Percentiles rank a stretch among this genome's conserved stretches.
Evolutionary conservation across 2,329 filamentous ascomycete genomes (phyloP).

Genomic region (Phialocephala sp.): DNA sequence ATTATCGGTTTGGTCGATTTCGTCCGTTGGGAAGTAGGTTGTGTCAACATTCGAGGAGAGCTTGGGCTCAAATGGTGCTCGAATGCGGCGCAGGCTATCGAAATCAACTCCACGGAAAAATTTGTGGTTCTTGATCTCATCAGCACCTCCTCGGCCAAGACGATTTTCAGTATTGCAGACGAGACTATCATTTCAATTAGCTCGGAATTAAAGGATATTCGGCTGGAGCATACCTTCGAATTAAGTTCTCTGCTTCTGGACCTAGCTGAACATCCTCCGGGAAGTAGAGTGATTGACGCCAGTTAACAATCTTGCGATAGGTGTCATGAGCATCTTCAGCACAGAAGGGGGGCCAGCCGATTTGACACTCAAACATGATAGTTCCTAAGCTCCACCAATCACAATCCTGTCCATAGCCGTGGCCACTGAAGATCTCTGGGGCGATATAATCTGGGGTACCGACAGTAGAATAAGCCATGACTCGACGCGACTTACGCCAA

Average conservation of each 20-base stretch:
- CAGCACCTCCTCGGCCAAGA: slow-evolving; percentile 82
- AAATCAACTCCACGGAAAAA: slow-evolving; percentile 99
- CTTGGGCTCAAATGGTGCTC: slow-evolving; percentile 94
- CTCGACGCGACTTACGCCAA: slow-evolving; percentile 92
- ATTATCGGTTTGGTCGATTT: slow-evolving; percentile 96
- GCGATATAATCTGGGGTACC: slow-evolving; percentile 99
- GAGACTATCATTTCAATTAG: slow-evolving; percentile 63
- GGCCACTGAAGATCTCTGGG: slow-evolving; percentile 95
- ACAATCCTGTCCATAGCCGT: slow-evolving; percentile 95
- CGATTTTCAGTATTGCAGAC: slow-evolving; percentile 94
- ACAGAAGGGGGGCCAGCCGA: slow-evolving; percentile 99
- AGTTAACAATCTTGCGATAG: slow-evolving; percentile 99
- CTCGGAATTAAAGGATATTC: slow-evolving; percentile 4
- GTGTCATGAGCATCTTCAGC: slow-evolving; percentile 97
- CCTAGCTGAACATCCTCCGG: slow-evolving; percentile 92
- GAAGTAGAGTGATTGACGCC: slow-evolving; percentile 94
- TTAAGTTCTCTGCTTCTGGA: slow-evolving; percentile 87
- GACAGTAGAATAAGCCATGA: slow-evolving; percentile 98
- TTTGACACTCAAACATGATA: slow-evolving; percentile 99
- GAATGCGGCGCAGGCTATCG: slow-evolving; percentile 88
- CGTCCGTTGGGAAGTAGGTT: slow-evolving; percentile 97
- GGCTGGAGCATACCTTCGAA: slow-evolving; percentile 72
- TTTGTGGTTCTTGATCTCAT: slow-evolving; percentile 90
- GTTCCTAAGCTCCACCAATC: slow-evolving; percentile 99
- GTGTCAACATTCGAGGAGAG: slow-evolving; percentile 93